Conservation (phyloP, 495 filamentous ascomycete species). For the Tuber brumale region DNA sequence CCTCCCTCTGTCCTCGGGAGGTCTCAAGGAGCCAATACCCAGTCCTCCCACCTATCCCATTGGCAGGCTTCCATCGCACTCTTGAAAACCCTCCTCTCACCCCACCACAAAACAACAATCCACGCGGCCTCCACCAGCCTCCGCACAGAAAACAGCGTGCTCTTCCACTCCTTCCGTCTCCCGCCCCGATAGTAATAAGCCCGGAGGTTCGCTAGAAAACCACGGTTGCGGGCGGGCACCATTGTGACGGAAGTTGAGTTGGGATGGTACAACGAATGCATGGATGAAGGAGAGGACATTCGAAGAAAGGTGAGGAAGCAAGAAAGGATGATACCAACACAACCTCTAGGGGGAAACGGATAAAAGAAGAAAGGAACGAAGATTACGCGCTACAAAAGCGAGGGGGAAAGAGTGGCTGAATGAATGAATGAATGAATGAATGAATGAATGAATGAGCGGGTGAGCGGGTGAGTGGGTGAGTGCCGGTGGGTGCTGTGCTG, state of each 20-base stretch:
- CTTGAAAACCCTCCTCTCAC: slow-evolving; percentile 71
- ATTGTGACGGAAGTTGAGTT: not conserved
- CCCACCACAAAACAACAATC: slow-evolving; percentile 77
- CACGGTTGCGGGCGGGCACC: not conserved
- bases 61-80: slow-evolving; percentile 61
- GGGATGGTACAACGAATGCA: not conserved
- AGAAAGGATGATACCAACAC: not conserved
- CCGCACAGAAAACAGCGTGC: slow-evolving; percentile 43
- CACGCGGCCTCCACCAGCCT: slow-evolving; percentile 65
- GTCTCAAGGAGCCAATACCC: slow-evolving; percentile 53
- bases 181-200: not conserved
- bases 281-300: not conserved
- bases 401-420: not conserved
- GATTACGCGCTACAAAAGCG: not conserved
- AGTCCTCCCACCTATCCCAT: slow-evolving; percentile 85
- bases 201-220: not conserved
- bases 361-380: not conserved
- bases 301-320: not conserved
- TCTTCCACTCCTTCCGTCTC: slow-evolving; percentile 3
- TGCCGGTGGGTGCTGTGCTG: not conserved
- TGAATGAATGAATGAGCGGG: not conserved
- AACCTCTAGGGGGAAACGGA: not conserved
- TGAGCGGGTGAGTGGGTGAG: not conserved
- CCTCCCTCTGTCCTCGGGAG: not conserved
- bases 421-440: not conserved